Evolutionary conservation across 257 asterid species (phyloP).

Genomic region (Pogostemon cablin): DNA sequence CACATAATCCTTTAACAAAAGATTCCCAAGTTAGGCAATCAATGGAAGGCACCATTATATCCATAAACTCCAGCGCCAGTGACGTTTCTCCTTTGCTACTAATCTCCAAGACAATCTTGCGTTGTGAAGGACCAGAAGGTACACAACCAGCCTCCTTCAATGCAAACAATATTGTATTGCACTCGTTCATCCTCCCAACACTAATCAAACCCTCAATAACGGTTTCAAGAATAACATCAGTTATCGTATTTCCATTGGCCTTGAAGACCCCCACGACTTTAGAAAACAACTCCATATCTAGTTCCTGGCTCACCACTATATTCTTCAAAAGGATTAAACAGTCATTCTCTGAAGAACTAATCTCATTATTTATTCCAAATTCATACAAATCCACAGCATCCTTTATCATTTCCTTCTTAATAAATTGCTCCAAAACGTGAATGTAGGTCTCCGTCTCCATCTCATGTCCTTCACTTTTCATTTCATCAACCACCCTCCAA

Average conservation of each 20-base stretch:
- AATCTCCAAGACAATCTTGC: conserved; percentile 64
- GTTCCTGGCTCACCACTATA: conserved; percentile 64
- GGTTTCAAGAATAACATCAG: conserved; percentile 53
- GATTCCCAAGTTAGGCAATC: conserved; percentile 56
- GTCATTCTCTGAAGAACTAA: conserved; percentile 65
- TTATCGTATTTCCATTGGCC: conserved; percentile 57
- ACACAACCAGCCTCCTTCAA: conserved; percentile 61
- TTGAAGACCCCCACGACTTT: conserved; percentile 60
- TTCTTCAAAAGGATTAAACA: conserved; percentile 78
- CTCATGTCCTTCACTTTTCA: conserved; percentile 64
- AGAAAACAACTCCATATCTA: conserved; percentile 62
- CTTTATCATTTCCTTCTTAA: conserved; percentile 55
- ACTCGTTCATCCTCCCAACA: conserved; percentile 68
- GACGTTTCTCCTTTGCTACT: conserved; percentile 46
- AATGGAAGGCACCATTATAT: conserved; percentile 37
- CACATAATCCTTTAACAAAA: conserved; percentile 65
- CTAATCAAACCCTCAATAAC: conserved; percentile 73
- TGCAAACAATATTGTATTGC: conserved; percentile 55
- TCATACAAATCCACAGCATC: conserved; percentile 84
- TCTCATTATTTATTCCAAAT: conserved; percentile 64
- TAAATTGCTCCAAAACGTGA: conserved; percentile 45
- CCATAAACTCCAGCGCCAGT: conserved; percentile 52
- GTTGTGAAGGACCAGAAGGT: conserved; percentile 43
- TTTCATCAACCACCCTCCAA: conserved; percentile 76
- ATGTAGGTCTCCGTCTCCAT: conserved; percentile 61